Percentiles rank a stretch among this genome's conserved stretches.
phyloP scores from a whole-genome alignment of 495 filamentous ascomycete genomes.

The Xylaria acuta region DNA sequence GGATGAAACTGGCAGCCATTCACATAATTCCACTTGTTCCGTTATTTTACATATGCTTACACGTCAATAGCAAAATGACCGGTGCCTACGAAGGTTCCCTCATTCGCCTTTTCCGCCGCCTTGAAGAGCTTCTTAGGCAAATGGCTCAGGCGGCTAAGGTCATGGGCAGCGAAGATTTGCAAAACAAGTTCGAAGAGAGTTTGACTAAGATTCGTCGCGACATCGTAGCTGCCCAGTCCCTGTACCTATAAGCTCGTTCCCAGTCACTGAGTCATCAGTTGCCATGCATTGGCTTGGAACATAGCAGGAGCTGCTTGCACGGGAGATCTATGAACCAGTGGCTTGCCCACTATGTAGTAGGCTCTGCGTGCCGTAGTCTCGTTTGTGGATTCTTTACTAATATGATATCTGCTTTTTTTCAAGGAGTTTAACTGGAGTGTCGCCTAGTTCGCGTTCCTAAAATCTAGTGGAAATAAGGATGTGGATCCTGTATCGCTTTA shows the following conservation, averaged over 20 bases:
- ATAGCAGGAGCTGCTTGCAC: slow-evolving; percentile 21
- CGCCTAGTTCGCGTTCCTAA: background rate
- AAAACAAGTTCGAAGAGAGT: slow-evolving; percentile 82
- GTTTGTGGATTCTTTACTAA: slow-evolving; percentile 21
- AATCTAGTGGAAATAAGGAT: background rate
- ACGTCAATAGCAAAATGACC: slow-evolving; percentile 82
- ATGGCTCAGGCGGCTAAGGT: slow-evolving; percentile 97
- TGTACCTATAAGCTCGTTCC: slow-evolving; percentile 70
- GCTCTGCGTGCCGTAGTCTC: slow-evolving; percentile 13
- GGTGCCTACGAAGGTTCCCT: slow-evolving; percentile 96
- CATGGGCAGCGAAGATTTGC: slow-evolving; percentile 94
- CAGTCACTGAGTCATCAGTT: background rate
- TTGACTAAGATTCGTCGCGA: slow-evolving; percentile 86
- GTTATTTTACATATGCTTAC: slow-evolving; percentile 34
- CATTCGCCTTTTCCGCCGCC: slow-evolving; percentile 91
- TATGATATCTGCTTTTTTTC: slow-evolving; percentile 1
- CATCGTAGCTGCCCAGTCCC: slow-evolving; percentile 89
- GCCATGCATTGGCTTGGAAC: slow-evolving; percentile 9
- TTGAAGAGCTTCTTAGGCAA: slow-evolving; percentile 95
- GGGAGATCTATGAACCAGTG: slow-evolving; percentile 26
- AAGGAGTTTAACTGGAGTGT: slow-evolving; percentile 15
- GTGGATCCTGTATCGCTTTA: background rate
- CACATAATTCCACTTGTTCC: background rate
- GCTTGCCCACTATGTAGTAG: slow-evolving; percentile 24
- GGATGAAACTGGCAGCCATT: background rate